Evolutionary conservation across 495 filamentous ascomycete genomes (phyloP), one percentile per base, ranked within the genome.

Genomic region (Evansstolkia leycettana): DNA sequence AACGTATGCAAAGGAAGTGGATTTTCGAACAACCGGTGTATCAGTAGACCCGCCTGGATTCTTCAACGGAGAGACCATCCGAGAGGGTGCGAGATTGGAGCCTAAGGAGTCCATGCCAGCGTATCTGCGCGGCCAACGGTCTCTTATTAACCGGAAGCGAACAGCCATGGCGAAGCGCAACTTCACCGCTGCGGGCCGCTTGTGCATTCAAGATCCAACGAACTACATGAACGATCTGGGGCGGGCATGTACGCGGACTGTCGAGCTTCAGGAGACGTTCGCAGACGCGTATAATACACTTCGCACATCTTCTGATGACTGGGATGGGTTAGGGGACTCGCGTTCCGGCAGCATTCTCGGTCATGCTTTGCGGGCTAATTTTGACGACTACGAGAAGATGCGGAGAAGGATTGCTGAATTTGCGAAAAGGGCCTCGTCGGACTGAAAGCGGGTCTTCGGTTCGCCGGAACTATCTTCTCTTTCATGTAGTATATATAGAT

Each of bases 201-300:
- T 80, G 15, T 76, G 67, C 42, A 50, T 80, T 4, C 75, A 78
- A 45, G 73, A 80, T 38, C 76, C 76, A 1, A 69, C 70, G 2
- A 62, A 77, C 38, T 58, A 60, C 19, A 54, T 60, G 43, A 72
- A 72, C 37, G 72, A 80, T 42, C 52, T 78, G 1, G 76, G 75
- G 13, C 48, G 52, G 1, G 41, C 46, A 1, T 67, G 52, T 41
- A 47, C 46, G 15, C 53, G 55, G 12, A 55, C 55, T 2, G 12
- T 28, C 13, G 55, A 60, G 17, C 14, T 65, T 5, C 59, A 64
- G 26, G 12, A 3, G 25, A 43, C 39, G 0, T 55, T 64, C 28
- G 40, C 39, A 2, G 17, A 36, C 19, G 52, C 56, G 25, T 31
- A 55, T 40, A 16, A 43, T 12, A 28, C 33, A 20, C 40, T 67